Base-by-base conservation (phyloP, 1,284 basidiomycete genomes). In the Nidula niveotomentosa region DNA sequence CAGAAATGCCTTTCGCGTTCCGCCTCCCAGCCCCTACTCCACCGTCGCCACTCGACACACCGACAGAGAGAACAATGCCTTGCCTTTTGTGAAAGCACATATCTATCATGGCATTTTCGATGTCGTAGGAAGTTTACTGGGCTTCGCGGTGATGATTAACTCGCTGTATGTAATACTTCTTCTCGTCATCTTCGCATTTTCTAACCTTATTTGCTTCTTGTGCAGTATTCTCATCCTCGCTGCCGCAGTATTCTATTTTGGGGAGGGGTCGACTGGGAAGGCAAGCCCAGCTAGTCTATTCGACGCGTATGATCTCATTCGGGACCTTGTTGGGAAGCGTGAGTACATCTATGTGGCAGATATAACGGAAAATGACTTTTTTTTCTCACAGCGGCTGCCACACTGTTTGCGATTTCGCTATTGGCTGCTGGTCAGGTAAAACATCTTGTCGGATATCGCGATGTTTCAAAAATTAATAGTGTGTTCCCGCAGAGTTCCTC, bases 141-240 rank as follows among this genome's bases (percentile, higher is more conserved):
- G 91, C 1, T 86, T 96, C 62, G 94, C 94, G 0, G 86, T 96
- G 10, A 77, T 91, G 18, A 95, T 96, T 70, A 97, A 98, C 70
- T 83, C 90, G 8, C 72, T 93, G 87, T 89, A 58, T 53, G 79
- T 67, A 15, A 13, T 13, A 9, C 9, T 43, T 18, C 23, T 56
- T 49, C 47, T 48, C 36, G 46, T 10, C 0, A 17, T 41, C 33
- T 35, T 37, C 37, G 4, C 30, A 50, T 34, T 52, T 15, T 39
- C 18, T 51, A 39, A 44, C 39, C 30, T 39, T 12, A 6, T n/a
- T 33, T 36, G n/a, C 18, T 34, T 41, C 35, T 18, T 35, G 13
- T n/a, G 8, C 60, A 91, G 88, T 57, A 89, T 91, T 54, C 71
- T 91, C 35, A 81, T 91, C 36, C 71, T 91, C 45, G 85, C 88